phyloP scores from a whole-genome alignment of 257 asterid species.

The Penstemon eatonii region DNA sequence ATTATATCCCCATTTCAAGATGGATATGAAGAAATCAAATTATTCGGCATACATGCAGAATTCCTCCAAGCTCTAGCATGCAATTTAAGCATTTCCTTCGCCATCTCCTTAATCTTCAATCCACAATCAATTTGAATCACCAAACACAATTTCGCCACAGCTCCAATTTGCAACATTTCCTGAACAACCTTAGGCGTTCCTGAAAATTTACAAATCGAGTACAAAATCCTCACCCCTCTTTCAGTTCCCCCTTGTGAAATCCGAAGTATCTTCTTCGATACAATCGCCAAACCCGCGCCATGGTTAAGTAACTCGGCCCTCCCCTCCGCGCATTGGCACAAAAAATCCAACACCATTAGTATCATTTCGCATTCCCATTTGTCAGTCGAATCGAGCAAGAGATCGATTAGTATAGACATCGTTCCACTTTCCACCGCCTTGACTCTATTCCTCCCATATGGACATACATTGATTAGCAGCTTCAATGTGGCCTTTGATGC shows the following conservation, averaged over 20 bases:
- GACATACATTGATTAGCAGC: constrained; percentile 40
- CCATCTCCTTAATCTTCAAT: constrained; percentile 60
- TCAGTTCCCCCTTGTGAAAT: constrained; percentile 73
- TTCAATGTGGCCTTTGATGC: constrained; percentile 52
- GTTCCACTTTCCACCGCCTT: constrained; percentile 65
- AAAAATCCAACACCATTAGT: constrained; percentile 45
- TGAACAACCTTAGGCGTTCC: constrained; percentile 48
- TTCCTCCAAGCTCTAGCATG: constrained; percentile 69
- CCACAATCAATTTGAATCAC: constrained; percentile 69
- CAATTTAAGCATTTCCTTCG: constrained; percentile 56
- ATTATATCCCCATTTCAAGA: constrained; percentile 7
- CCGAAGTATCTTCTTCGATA: constrained; percentile 79
- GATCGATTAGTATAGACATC: constrained; percentile 42
- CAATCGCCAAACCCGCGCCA: constrained; percentile 72
- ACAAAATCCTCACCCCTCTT: constrained; percentile 58
- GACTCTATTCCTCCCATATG: constrained; percentile 55
- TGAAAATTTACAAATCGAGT: constrained; percentile 55
- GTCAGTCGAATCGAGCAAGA: constrained; percentile 45
- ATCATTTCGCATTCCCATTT: constrained; percentile 53
- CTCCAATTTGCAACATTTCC: constrained; percentile 80
- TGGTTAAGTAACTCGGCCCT: constrained; percentile 70
- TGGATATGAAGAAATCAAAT: constrained; percentile 50
- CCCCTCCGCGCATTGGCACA: constrained; percentile 88
- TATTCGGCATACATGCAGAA: constrained; percentile 55
- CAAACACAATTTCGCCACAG: constrained; percentile 62